Conservation (phyloP, 257 asterid genomes). For the Perilla frutescens region DNA sequence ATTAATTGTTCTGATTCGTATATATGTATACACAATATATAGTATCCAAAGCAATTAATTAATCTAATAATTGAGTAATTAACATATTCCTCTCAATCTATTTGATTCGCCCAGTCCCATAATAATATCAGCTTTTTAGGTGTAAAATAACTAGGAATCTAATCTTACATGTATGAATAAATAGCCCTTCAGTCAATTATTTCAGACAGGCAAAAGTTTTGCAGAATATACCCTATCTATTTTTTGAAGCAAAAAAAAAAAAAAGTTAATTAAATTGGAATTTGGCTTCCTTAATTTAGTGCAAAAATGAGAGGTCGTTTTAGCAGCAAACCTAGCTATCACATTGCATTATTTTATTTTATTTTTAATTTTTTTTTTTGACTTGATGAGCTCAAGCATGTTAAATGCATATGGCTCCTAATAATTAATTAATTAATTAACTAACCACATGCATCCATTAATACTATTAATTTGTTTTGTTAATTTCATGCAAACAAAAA, state of each 20-base stretch:
- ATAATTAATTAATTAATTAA: not conserved
- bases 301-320: not conserved
- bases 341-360: not conserved
- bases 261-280: conserved; percentile 26
- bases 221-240: conserved; percentile 41
- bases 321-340: not conserved
- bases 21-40: not conserved
- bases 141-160: conserved; percentile 9
- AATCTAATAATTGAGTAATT: conserved; percentile 21
- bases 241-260: conserved; percentile 8
- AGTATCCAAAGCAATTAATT: not conserved
- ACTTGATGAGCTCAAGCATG: conserved; percentile 8
- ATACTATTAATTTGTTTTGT: not conserved
- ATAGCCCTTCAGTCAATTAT: conserved; percentile 32
- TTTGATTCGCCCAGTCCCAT: conserved; percentile 6
- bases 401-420: conserved; percentile 10
- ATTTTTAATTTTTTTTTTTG: not conserved
- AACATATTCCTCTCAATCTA: conserved; percentile 32
- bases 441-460: conserved; percentile 19
- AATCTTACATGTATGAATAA: conserved; percentile 8
- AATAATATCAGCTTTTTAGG: conserved; percentile 16
- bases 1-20: not conserved
- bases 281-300: conserved; percentile 31
- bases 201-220: conserved; percentile 30
- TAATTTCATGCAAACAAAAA: not conserved